phyloP scores from a whole-genome alignment of 371 early-diverging fungal species.

The Apophysomyces elegans region DNA sequence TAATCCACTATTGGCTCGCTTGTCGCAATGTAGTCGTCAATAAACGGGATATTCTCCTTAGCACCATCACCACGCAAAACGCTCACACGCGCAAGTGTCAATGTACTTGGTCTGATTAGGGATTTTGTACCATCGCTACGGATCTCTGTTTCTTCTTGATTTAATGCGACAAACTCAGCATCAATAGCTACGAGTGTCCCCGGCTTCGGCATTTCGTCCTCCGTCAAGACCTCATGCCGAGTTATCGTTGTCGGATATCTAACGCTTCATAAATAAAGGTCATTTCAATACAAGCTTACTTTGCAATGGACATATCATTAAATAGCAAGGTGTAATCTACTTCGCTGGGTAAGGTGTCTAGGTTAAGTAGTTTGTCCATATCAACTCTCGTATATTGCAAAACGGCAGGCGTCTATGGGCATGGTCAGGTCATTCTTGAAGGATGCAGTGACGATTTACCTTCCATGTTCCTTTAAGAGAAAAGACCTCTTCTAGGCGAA shows the following conservation, averaged over 20 bases:
- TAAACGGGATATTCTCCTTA: conserved; percentile 80
- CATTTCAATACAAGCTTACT: conserved; percentile 25
- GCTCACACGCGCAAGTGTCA: conserved; percentile 88
- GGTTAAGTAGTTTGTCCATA: conserved; percentile 43
- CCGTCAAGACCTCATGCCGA: conserved; percentile 53
- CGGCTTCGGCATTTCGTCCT: conserved; percentile 67
- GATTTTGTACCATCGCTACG: conserved; percentile 90
- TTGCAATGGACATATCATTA: conserved; percentile 49
- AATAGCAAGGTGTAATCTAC: conserved; percentile 54
- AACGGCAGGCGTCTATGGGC: conserved; percentile 62
- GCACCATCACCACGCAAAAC: conserved; percentile 82
- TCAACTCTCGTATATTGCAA: conserved; percentile 72
- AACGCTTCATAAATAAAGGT: conserved; percentile 23
- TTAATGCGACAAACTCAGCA: conserved; percentile 93
- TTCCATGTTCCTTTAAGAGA: conserved; percentile 81
- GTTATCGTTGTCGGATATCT: conserved; percentile 56
- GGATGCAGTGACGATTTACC: conserved; percentile 37
- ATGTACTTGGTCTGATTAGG: conserved; percentile 79
- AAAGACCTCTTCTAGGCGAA: conserved; percentile 70
- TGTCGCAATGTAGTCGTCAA: conserved; percentile 93
- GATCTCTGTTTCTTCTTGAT: conserved; percentile 88
- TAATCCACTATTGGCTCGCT: conserved; percentile 88
- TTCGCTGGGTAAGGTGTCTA: conserved; percentile 36
- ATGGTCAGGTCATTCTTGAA: not conserved
- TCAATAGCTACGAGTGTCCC: conserved; percentile 86